phyloP scores from a whole-genome alignment of 108 stramenopile species.

The Craspedostauros australis region DNA sequence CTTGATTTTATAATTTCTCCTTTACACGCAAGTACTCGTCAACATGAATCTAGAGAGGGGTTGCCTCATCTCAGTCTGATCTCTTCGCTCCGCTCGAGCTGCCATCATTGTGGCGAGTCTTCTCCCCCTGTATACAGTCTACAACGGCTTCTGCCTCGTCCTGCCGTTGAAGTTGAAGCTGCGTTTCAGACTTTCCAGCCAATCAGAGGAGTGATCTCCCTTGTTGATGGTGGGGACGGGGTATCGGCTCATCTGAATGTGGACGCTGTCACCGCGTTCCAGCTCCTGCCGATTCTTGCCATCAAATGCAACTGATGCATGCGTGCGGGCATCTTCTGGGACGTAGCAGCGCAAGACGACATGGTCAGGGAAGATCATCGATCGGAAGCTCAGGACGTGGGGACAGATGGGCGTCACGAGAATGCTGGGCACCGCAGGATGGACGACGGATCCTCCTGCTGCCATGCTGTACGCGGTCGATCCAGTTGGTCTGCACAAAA shows the following conservation, averaged over 20 bases:
- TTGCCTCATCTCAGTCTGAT: no score
- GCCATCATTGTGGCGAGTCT: no score
- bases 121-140: no score
- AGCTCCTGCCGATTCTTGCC: slow-evolving; percentile 83
- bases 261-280: slow-evolving; percentile 85
- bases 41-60: no score
- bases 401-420: slow-evolving; percentile 96
- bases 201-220: slow-evolving; percentile 84
- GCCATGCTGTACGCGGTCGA: slow-evolving; percentile 95
- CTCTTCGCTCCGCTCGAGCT: no score
- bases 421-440: slow-evolving; percentile 93
- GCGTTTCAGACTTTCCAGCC: slow-evolving; percentile 71
- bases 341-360: slow-evolving; percentile 81
- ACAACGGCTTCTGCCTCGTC: slow-evolving; percentile 60
- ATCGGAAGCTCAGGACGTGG: slow-evolving; percentile 91
- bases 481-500: slow-evolving; percentile 74
- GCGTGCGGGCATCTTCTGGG: slow-evolving; percentile 80
- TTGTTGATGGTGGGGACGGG: slow-evolving; percentile 88
- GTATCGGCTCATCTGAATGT: slow-evolving; percentile 82
- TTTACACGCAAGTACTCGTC: no score
- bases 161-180: slow-evolving; percentile 86
- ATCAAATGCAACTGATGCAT: slow-evolving; percentile 91
- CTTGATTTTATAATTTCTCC: no score
- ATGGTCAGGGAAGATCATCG: slow-evolving; percentile 94
- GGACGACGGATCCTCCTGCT: slow-evolving; percentile 95